Percentiles rank a stretch among this genome's conserved stretches.
Evolutionary conservation across 2,329 filamentous ascomycete genomes (phyloP).

Genomic region (Calonectria fujianensis): DNA sequence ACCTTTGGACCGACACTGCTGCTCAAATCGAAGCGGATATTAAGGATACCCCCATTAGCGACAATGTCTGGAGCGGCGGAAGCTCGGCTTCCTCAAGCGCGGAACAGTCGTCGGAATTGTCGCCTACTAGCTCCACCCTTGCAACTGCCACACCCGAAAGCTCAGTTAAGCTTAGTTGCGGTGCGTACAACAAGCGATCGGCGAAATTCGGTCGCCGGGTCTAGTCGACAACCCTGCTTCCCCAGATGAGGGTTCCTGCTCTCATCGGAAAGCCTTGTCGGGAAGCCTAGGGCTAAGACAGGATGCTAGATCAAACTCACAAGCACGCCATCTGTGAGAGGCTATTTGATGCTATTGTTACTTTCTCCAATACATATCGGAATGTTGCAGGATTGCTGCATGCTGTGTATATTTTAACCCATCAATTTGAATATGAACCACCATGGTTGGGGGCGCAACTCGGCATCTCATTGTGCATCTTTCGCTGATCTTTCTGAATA

Average conservation of each 20-base stretch:
- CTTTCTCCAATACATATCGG: neutral
- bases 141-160: constrained; percentile 8
- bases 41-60: neutral
- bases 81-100: constrained; percentile 6
- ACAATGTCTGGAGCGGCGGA: constrained; percentile 11
- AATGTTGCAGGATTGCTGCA: neutral
- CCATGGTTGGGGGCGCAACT: neutral
- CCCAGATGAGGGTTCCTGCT: neutral
- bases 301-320: neutral
- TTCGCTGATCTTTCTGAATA: neutral
- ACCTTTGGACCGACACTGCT: constrained; percentile 9
- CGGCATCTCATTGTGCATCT: neutral
- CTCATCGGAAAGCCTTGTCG: neutral
- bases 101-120: neutral
- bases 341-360: neutral
- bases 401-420: neutral
- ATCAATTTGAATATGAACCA: neutral
- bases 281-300: neutral
- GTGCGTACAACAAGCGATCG: constrained; percentile 11
- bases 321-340: neutral
- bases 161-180: neutral
- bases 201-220: neutral
- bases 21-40: constrained; percentile 13
- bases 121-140: neutral
- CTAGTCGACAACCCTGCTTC: neutral